Conservation (phyloP, 345 rosid genomes). For the Brassica incana region DNA sequence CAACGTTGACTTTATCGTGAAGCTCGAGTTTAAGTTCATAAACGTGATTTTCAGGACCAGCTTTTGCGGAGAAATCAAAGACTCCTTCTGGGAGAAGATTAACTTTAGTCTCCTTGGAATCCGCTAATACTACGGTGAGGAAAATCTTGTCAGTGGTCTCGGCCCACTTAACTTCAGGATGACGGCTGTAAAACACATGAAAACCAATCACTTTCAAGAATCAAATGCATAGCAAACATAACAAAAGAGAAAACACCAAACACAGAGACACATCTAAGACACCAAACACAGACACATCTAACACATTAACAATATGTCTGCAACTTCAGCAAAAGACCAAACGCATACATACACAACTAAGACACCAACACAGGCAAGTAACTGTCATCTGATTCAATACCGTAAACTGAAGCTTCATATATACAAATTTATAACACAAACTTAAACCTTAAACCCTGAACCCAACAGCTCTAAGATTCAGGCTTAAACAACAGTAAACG, state of each 20-base stretch:
- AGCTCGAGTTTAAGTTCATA: slow-evolving; percentile 79
- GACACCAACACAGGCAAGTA: too few relatives aligned
- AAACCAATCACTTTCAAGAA: background rate
- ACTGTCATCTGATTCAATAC: too few relatives aligned
- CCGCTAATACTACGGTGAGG: slow-evolving; percentile 66
- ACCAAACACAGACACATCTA: background rate
- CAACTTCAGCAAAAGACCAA: background rate
- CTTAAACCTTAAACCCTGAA: too few relatives aligned
- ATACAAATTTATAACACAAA: too few relatives aligned
- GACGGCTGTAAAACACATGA: slow-evolving; percentile 51
- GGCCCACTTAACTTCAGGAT: slow-evolving; percentile 91
- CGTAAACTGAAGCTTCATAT: too few relatives aligned
- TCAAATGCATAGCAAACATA: background rate
- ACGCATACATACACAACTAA: background rate
- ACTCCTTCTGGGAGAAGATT: slow-evolving; percentile 77
- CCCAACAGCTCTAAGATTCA: too few relatives aligned
- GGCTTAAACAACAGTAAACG: too few relatives aligned
- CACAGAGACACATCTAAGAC: background rate
- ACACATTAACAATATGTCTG: background rate
- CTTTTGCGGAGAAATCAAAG: slow-evolving; percentile 72
- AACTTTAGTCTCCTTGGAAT: slow-evolving; percentile 72
- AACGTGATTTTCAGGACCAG: slow-evolving; percentile 56
- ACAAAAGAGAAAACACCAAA: slow-evolving; percentile 3
- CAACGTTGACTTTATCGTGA: slow-evolving; percentile 75
- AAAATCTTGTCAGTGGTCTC: slow-evolving; percentile 73